A percentile compares a stretch with the other conserved stretches of the same genome.
Evolutionary conservation across 140 eudicot species (phyloP).

Genomic region (Cichorium intybus): DNA sequence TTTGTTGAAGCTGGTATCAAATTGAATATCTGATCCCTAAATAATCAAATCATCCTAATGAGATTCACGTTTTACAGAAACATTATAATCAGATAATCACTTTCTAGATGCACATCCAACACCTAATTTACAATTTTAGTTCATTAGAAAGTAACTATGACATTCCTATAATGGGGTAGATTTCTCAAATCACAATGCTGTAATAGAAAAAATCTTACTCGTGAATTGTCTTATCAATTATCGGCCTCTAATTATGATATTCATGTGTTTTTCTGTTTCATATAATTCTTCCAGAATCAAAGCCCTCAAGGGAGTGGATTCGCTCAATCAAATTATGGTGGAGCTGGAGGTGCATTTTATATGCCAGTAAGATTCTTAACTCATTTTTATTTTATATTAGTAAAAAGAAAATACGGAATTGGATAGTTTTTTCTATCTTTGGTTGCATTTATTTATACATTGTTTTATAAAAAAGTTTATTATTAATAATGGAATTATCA

Average conservation of each 20-base stretch:
- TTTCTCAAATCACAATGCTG: no score
- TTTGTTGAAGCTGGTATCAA: not conserved
- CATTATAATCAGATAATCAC: not conserved
- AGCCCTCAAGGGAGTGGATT: conserved; percentile 40
- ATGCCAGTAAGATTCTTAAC: conserved; percentile 62
- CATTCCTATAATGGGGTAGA: no score
- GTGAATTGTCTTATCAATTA: not conserved
- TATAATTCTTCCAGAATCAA: conserved; percentile 44
- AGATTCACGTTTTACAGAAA: not conserved
- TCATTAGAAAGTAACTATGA: not conserved
- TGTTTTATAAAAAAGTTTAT: not conserved
- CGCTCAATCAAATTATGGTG: conserved; percentile 56
- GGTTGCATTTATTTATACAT: not conserved
- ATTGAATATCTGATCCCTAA: not conserved
- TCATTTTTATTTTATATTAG: not conserved
- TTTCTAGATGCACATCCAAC: not conserved
- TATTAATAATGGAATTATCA: conserved; percentile 21
- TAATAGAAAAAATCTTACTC: not conserved
- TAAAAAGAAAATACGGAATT: not conserved
- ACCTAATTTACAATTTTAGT: not conserved
- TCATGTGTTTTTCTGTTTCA: conserved; percentile 11
- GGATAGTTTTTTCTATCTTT: not conserved
- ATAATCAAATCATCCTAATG: not conserved
- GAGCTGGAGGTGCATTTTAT: conserved; percentile 84
- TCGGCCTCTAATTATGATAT: not conserved